Evolutionary conservation across 2,329 filamentous ascomycete species (phyloP).

Genomic region (Bipolaris bicolor): DNA sequence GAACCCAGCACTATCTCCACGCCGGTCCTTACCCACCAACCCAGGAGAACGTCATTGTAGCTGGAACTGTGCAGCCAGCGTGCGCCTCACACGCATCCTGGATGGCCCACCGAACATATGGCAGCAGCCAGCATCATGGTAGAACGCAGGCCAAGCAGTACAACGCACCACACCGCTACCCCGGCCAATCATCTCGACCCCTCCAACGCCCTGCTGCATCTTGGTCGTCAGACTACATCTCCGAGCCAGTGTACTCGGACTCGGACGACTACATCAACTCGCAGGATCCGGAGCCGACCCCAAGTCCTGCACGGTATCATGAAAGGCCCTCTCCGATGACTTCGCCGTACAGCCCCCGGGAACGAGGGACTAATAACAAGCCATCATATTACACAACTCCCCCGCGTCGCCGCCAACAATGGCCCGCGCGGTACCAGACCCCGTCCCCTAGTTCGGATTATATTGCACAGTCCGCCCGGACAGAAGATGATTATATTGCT

Average conservation of each 20-base stretch:
- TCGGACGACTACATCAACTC: constrained; percentile 14
- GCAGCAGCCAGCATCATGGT: constrained; percentile 1
- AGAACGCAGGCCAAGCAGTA: neutral
- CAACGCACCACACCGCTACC: neutral
- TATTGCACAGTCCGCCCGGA: constrained; percentile 2
- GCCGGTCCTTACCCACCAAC: constrained; percentile 1
- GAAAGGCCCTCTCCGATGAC: neutral
- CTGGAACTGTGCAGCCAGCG: neutral
- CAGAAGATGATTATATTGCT: constrained; percentile 14
- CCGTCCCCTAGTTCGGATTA: constrained; percentile 8
- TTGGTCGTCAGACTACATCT: constrained; percentile 11
- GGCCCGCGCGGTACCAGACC: neutral
- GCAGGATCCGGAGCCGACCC: neutral
- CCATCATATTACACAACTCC: neutral
- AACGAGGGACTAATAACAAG: constrained; percentile 1
- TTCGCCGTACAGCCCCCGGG: constrained; percentile 7
- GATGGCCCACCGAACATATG: constrained; percentile 11
- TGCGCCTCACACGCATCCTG: neutral
- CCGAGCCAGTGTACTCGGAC: constrained; percentile 4
- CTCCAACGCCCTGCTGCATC: constrained; percentile 3
- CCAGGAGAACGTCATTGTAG: constrained; percentile 3
- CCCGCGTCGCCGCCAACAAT: neutral
- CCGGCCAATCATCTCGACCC: neutral
- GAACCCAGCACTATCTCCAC: constrained; percentile 4
- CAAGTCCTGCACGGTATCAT: neutral